A percentile compares a stretch with the other conserved stretches of the same genome.
These are phyloP conservation scores for Leccinum olivaceopallidum DNA, from an alignment of 768 basidiomycete species.

Conservation along the genomic window DNA sequence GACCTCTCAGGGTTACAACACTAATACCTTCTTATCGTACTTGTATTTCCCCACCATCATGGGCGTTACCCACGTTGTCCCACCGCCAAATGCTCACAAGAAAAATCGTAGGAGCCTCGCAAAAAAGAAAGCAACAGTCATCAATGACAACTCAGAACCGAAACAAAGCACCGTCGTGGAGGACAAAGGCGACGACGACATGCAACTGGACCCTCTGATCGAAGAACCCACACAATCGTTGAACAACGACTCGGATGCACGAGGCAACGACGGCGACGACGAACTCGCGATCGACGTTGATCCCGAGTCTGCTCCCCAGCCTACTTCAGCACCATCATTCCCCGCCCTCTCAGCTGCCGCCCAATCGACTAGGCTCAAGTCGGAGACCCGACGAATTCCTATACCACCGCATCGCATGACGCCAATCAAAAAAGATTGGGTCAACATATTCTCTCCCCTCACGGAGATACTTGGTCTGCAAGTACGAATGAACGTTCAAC, in stretches of 20 bases:
- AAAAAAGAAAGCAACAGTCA: conserved; percentile 36
- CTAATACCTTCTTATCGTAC: no score
- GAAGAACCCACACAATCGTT: conserved; percentile 6
- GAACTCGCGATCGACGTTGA: conserved; percentile 62
- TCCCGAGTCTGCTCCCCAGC: conserved; percentile 43
- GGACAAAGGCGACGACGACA: conserved; percentile 32
- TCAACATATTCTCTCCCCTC: conserved; percentile 91
- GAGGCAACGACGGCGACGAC: conserved; percentile 46
- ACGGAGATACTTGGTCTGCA: conserved; percentile 94
- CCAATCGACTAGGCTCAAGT: conserved; percentile 55
- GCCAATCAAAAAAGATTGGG: conserved; percentile 94
- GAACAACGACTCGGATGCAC: conserved; percentile 8
- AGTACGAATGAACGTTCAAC: conserved; percentile 94
- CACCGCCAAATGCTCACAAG: conserved; percentile 35
- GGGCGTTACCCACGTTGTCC: conserved; percentile 42
- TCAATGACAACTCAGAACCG: conserved; percentile 6
- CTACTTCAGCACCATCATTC: conserved; percentile 63
- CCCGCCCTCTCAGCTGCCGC: conserved; percentile 64
- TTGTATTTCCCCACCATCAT: conserved; percentile 29
- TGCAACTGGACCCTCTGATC: conserved; percentile 24
- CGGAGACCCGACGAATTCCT: conserved; percentile 84
- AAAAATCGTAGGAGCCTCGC: conserved; percentile 46
- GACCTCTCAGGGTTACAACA: no score
- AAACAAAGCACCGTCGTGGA: conserved; percentile 5
- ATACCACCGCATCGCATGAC: conserved; percentile 98